Evolutionary conservation across 1,284 basidiomycete genomes (phyloP).

Genomic region (Ganoderma multipileum): DNA sequence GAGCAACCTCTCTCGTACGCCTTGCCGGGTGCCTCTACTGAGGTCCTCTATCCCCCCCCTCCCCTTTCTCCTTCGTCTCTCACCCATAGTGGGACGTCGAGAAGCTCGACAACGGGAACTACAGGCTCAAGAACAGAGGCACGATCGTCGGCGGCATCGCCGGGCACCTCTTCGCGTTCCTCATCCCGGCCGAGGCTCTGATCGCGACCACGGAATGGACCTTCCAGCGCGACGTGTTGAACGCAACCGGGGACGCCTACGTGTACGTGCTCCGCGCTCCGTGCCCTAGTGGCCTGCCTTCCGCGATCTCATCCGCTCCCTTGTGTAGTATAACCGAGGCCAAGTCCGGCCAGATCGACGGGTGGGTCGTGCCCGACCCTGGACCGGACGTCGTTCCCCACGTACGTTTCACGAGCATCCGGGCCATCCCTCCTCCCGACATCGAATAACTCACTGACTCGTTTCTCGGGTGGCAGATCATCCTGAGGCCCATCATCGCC

Average conservation of each 20-base stretch:
- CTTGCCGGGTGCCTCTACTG: background rate
- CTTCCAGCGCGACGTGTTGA: background rate
- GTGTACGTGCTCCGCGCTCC: background rate
- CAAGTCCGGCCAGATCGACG: background rate
- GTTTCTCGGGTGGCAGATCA: background rate
- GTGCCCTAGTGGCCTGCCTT: too few relatives aligned
- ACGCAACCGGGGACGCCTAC: background rate
- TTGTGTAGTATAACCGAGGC: background rate
- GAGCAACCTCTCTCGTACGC: background rate
- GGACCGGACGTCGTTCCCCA: background rate
- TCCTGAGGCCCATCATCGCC: background rate
- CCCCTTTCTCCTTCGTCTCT: too few relatives aligned
- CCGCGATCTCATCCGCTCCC: too few relatives aligned
- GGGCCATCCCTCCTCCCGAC: too few relatives aligned
- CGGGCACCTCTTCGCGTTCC: background rate
- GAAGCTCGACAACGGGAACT: background rate
- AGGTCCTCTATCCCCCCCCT: background rate
- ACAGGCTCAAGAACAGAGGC: background rate
- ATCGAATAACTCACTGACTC: background rate
- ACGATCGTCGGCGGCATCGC: background rate
- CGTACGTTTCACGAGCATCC: background rate
- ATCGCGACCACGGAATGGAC: background rate
- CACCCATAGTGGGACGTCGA: conserved; percentile 3
- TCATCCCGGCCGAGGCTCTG: background rate
- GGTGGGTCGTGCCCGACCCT: background rate